Conservation (phyloP, 768 basidiomycete species). For the Mrakia hoshinonis region DNA sequence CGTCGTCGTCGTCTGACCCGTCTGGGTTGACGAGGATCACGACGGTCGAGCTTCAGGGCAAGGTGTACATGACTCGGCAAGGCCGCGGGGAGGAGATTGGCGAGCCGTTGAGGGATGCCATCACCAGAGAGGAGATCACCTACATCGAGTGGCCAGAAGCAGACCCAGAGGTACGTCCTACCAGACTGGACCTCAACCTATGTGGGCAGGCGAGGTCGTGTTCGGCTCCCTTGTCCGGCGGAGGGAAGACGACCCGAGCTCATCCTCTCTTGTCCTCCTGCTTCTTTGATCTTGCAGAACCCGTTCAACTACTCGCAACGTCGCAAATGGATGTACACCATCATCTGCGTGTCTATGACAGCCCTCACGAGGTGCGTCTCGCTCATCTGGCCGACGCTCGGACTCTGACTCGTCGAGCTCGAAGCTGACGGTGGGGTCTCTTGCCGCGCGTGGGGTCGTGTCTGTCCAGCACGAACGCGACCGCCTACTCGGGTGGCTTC, state of each 20-base stretch:
- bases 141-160: slow-evolving; percentile 36
- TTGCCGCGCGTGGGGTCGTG: background rate
- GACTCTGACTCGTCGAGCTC: background rate
- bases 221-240: background rate
- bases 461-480: slow-evolving; percentile 17
- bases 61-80: slow-evolving; percentile 3
- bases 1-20: background rate
- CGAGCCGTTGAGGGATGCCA: slow-evolving; percentile 16
- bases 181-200: slow-evolving; percentile 1
- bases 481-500: slow-evolving; percentile 11
- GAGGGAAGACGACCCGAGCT: background rate
- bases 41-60: slow-evolving; percentile 10
- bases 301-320: slow-evolving; percentile 37
- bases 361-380: slow-evolving; percentile 29
- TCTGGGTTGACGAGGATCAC: background rate
- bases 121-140: slow-evolving; percentile 33
- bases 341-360: slow-evolving; percentile 33
- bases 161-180: slow-evolving; percentile 36
- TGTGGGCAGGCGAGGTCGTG: background rate
- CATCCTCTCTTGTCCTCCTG: background rate
- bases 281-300: slow-evolving; percentile 31
- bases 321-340: slow-evolving; percentile 34
- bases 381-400: slow-evolving; percentile 8
- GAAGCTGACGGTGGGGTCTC: background rate
- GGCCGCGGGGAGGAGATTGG: slow-evolving; percentile 21